Percentiles rank a stretch among this genome's conserved stretches.
Evolutionary conservation across 805 yeast species (phyloP).

Genomic region (Myxozyma monticola): DNA sequence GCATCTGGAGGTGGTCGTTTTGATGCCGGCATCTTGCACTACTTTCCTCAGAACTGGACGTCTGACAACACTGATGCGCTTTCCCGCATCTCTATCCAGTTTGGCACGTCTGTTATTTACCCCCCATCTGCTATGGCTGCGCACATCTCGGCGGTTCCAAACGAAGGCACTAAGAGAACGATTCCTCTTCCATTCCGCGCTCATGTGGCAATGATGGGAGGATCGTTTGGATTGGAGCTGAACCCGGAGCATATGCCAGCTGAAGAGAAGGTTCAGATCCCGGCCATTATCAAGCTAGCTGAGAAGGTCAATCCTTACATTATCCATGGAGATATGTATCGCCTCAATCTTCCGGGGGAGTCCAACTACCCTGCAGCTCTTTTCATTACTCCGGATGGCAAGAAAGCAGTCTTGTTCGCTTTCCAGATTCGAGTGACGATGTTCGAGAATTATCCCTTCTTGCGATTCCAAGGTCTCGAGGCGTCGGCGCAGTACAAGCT

Average conservation of each 20-base stretch:
- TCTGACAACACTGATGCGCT: slow-evolving; percentile 1
- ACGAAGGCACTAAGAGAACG: neutral
- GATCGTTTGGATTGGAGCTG: slow-evolving; percentile 4
- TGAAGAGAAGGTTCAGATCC: neutral
- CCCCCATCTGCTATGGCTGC: slow-evolving; percentile 5
- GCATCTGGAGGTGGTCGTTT: slow-evolving; percentile 8
- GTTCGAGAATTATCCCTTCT: neutral
- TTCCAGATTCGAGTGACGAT: neutral
- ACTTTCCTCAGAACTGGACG: slow-evolving; percentile 5
- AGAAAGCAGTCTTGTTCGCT: slow-evolving; percentile 1
- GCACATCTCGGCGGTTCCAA: slow-evolving; percentile 1
- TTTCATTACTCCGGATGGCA: neutral
- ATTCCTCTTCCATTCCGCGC: neutral
- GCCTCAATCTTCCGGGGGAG: slow-evolving; percentile 1
- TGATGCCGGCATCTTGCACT: slow-evolving; percentile 3
- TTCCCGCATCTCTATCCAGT: slow-evolving; percentile 1
- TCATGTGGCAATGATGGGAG: slow-evolving; percentile 8
- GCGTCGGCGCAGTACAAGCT: neutral
- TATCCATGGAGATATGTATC: neutral
- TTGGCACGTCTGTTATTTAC: slow-evolving; percentile 3
- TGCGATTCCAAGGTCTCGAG: slow-evolving; percentile 1
- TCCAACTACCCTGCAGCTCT: slow-evolving; percentile 2
- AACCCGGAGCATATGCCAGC: neutral
- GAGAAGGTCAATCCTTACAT: neutral
- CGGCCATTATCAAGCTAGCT: neutral